Evolutionary conservation across 805 yeast genomes (phyloP), one percentile per base, ranked within the genome.

Genomic region (Ogataea methylovora): DNA sequence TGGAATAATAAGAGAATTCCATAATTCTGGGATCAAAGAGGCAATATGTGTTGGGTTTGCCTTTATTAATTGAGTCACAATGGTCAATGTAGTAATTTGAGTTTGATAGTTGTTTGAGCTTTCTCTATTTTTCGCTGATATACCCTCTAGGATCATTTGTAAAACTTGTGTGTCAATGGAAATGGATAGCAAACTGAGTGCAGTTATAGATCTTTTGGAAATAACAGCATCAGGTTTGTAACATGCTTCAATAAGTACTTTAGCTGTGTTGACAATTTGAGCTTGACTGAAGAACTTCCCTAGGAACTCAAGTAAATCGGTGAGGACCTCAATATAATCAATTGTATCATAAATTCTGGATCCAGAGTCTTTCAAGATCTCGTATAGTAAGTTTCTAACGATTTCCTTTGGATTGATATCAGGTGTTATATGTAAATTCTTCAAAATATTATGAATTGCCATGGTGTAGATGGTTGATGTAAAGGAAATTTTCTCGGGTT

Each of bases 291-390:
- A 45, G 30, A 40, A 51, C n/a, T 39, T 42, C 10, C 65, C 63
- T 6, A 76, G 56, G 36, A 66, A 61, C 38, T 65, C 67, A 30
- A 77, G 56, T 27, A 80, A 43, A 44, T 78, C 85, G 16, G 70
- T 63, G 29, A 79, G 51, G 5, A 79, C 65, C 49, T 82, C 90
- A 41, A 79, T 67, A 27, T 68, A 59, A 45, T 82, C 87, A 24
- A 78, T 65, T 8, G 9, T 15, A n/a, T 39, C 40, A 20, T 41
- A 35, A 8, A 52, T 31, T 17, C 43, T 44, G 3, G 73, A 71
- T 12, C 72, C 44, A 6, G 73, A 40, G 5, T 47, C 40, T 12
- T 54, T 61, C 9, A 69, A 46, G 13, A 70, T 59, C 10, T 39
- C 37, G n/a, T n/a, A n/a, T 12, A 72, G 44, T 7, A 74, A 40